phyloP scores from a whole-genome alignment of 371 early-diverging fungal genomes.

The Homolaphlyctis polyrhiza region DNA sequence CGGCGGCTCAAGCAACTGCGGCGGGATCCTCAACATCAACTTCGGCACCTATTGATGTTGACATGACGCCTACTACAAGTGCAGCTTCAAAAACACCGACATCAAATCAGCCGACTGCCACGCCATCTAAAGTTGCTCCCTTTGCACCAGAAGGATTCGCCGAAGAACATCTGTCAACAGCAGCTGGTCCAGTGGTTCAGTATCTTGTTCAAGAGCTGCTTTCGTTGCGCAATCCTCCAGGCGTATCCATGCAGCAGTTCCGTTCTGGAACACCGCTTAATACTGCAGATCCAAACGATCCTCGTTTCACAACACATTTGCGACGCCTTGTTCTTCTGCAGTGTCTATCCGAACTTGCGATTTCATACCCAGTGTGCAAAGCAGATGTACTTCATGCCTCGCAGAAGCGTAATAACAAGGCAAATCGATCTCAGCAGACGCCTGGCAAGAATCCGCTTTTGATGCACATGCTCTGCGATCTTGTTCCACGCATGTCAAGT shows the following conservation, averaged over 20 bases:
- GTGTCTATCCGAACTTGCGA: slow-evolving; percentile 76
- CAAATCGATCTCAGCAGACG: slow-evolving; percentile 15
- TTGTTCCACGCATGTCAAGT: slow-evolving; percentile 20
- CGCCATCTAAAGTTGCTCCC: not conserved
- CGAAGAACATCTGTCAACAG: slow-evolving; percentile 27
- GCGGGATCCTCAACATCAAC: too few relatives aligned
- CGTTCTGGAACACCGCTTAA: not conserved
- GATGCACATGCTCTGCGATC: slow-evolving; percentile 26
- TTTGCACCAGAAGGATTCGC: not conserved
- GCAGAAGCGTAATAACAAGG: slow-evolving; percentile 20
- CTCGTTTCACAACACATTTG: slow-evolving; percentile 27
- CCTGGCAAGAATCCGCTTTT: slow-evolving; percentile 24
- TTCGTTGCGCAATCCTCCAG: not conserved
- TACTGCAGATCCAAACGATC: not conserved
- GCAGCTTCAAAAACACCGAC: slow-evolving; percentile 12
- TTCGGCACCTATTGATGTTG: too few relatives aligned
- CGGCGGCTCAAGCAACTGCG: not conserved
- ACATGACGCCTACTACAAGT: slow-evolving; percentile 11
- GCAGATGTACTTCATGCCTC: slow-evolving; percentile 62
- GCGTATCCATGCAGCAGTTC: not conserved
- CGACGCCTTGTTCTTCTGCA: slow-evolving; percentile 83
- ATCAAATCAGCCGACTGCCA: not conserved
- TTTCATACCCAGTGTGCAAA: slow-evolving; percentile 80
- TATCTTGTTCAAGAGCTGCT: slow-evolving; percentile 41
- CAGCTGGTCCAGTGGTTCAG: slow-evolving; percentile 37